Conservation (phyloP, 306 rosid species). For the Vigna nakashimae region DNA sequence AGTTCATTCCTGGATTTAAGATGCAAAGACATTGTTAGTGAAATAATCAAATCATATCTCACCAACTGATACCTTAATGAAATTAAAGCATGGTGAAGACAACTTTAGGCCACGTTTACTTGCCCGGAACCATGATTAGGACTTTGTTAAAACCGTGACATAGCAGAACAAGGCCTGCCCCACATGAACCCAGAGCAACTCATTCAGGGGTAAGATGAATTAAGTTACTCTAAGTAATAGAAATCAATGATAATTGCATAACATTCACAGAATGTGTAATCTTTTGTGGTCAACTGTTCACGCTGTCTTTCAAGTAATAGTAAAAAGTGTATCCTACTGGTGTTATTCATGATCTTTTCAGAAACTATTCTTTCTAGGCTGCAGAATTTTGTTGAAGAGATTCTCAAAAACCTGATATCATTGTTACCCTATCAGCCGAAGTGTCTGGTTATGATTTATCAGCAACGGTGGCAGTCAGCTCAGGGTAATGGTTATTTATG, state of each 20-base stretch:
- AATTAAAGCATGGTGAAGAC: slow-evolving; percentile 23
- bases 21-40: slow-evolving; percentile 37
- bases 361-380: not conserved
- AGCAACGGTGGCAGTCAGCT: too few species aligned
- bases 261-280: not conserved
- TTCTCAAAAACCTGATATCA: slow-evolving; percentile 1
- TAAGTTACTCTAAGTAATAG: not conserved
- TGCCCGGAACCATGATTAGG: slow-evolving; percentile 18
- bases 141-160: slow-evolving; percentile 24
- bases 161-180: not conserved
- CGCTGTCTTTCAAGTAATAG: not conserved
- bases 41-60: slow-evolving; percentile 47
- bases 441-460: not conserved
- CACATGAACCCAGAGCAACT: slow-evolving; percentile 36
- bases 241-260: not conserved
- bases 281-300: not conserved
- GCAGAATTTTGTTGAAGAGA: not conserved
- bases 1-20: slow-evolving; percentile 56
- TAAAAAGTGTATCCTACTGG: not conserved
- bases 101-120: slow-evolving; percentile 15
- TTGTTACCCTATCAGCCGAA: not conserved
- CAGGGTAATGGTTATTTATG: not conserved
- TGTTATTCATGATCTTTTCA: not conserved
- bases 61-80: slow-evolving; percentile 46
- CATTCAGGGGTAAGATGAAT: not conserved